Conservation (phyloP, 1,284 basidiomycete genomes). For the Tylopilus orsonianus region DNA sequence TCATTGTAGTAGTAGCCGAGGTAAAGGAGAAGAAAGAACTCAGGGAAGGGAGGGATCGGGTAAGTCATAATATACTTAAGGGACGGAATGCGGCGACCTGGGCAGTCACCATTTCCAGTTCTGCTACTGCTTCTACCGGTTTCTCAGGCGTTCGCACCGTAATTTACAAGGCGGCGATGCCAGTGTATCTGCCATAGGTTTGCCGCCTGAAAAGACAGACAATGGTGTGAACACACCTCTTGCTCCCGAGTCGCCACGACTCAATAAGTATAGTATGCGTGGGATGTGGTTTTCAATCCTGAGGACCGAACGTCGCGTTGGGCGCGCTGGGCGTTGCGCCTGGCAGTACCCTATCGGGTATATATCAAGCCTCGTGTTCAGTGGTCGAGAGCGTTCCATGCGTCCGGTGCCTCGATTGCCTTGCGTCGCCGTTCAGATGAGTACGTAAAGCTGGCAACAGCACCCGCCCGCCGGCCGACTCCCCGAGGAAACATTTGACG, state of each 20-base stretch:
- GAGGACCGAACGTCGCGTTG: background rate
- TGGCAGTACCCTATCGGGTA: no score
- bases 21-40: background rate
- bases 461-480: no score
- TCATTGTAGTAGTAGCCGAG: conserved; percentile 34
- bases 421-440: no score
- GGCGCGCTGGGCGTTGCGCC: background rate
- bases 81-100: conserved; percentile 18
- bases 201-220: background rate
- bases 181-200: background rate
- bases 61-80: conserved; percentile 3
- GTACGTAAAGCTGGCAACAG: no score
- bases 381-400: background rate
- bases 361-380: background rate
- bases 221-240: background rate
- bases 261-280: no score
- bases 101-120: conserved; percentile 11
- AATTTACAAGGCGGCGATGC: background rate
- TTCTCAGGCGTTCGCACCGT: conserved; percentile 17
- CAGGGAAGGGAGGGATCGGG: background rate
- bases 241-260: no score
- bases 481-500: no score
- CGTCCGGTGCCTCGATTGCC: no score
- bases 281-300: background rate
- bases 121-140: conserved; percentile 6